Percentiles rank a stretch among this genome's conserved stretches.
phyloP scores from a whole-genome alignment of 495 filamentous ascomycete species.

The Corynascus novoguineensis region DNA sequence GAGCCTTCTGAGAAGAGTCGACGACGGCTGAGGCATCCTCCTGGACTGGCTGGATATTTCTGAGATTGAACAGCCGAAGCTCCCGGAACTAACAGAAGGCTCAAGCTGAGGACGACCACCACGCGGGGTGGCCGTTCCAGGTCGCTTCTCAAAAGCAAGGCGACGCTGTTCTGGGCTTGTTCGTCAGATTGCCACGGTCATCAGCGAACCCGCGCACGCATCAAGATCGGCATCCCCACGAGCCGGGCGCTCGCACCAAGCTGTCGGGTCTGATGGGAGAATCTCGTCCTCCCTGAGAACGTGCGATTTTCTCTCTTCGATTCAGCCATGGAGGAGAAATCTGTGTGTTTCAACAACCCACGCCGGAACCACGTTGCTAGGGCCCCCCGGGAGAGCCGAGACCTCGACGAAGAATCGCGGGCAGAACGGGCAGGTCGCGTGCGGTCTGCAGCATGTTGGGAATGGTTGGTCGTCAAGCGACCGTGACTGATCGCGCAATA shows the following conservation, averaged over 20 bases:
- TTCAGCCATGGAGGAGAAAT: not conserved
- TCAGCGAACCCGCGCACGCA: not conserved
- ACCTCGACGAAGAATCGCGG: not conserved
- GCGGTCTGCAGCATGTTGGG: not conserved
- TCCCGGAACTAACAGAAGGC: too few relatives aligned
- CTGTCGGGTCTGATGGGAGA: constrained; percentile 3
- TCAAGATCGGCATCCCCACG: not conserved
- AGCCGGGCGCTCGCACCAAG: constrained; percentile 1
- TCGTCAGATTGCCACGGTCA: not conserved
- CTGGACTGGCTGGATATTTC: too few relatives aligned
- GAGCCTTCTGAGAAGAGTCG: too few relatives aligned
- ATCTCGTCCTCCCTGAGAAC: not conserved
- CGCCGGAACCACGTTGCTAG: not conserved
- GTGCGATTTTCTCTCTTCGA: not conserved
- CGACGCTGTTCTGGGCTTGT: too few relatives aligned
- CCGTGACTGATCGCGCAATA: constrained; percentile 20
- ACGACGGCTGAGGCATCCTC: too few relatives aligned
- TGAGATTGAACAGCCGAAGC: too few relatives aligned
- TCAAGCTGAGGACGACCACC: not conserved
- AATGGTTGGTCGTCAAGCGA: constrained; percentile 13
- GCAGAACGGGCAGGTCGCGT: not conserved
- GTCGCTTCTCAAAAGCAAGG: too few relatives aligned
- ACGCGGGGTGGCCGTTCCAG: too few relatives aligned
- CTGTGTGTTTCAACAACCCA: constrained; percentile 1
- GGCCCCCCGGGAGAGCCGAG: not conserved